Base-by-base conservation (phyloP, 495 filamentous ascomycete genomes). In the Lophiostoma macrostomum region DNA sequence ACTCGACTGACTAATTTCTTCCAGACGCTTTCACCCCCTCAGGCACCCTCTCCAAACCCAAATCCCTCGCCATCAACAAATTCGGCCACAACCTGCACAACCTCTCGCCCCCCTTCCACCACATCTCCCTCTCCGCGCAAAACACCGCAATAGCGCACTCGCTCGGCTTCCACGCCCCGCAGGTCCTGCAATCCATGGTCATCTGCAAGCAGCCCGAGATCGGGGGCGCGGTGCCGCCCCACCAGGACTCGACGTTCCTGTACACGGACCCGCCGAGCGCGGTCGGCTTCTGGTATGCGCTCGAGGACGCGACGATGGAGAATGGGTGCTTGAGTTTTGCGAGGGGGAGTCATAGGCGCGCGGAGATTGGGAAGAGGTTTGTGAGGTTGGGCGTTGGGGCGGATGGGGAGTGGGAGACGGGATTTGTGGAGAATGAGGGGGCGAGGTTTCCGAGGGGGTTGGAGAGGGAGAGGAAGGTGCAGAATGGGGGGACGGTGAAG, bases 171-270 rank as follows among this genome's bases (percentile, higher is more conserved):
- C 50, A 46, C 0, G 84, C 93, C 63, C 90, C 93, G 0, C 71
- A 74, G 29, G 77, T 86, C 1, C 74, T 98, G 52, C 93, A 98
- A 74, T 90, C 85, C 61, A 98, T 98, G 93, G 78, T 96, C 6
- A 98, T 98, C 57, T 95, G 88, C 78, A 98, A 98, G 67, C 93
- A 96, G 70, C 91, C 93, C 6, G 87, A 90, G 67, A 97, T 98
- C 29, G 93, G 93, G 19, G 93, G 86, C 13, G 81, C 83, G 0
- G 93, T 96, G 30, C 87, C 80, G 2, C 76, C 86, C 13, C 93
- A 98, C 67, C 91, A 94, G 67, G 93, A 97, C 70, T 85, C 78
- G 43, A 88, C 90, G 11, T 98, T 97, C 61, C 55, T 98, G 45
- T 98, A 96, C 50, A 97, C 93, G 10, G 73, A 90, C 54, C 89